Evolutionary conservation across 768 basidiomycete species (phyloP).

Genomic region (Symmetrospora coprosmae): DNA sequence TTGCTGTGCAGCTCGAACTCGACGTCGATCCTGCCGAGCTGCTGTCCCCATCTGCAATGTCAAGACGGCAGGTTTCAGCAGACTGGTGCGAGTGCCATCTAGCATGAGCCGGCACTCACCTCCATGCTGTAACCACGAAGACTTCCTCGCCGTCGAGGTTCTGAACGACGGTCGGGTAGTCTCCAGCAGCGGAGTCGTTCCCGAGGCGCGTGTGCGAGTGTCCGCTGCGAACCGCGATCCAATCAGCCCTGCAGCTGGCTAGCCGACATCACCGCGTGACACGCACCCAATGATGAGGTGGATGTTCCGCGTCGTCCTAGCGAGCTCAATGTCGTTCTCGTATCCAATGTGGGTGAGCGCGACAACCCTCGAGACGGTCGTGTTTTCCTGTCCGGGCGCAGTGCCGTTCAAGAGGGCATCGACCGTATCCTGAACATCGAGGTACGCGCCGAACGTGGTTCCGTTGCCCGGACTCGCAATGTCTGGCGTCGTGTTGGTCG

Average conservation of each 20-base stretch:
- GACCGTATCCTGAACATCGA: neutral
- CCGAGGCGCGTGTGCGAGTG: conserved; percentile 43
- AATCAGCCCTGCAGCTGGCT: neutral
- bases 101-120: neutral
- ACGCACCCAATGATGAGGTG: conserved; percentile 35
- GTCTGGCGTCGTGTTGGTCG: conserved; percentile 40
- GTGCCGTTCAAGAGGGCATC: neutral
- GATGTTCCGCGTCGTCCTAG: conserved; percentile 39
- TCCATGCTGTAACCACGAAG: conserved; percentile 42
- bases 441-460: neutral
- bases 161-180: conserved; percentile 42
- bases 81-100: too few species aligned
- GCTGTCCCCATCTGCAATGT: conserved; percentile 44
- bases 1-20: conserved; percentile 39
- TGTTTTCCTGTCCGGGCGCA: conserved; percentile 13
- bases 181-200: conserved; percentile 39
- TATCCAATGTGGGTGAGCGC: conserved; percentile 45
- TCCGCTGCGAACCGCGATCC: conserved; percentile 37
- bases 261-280: neutral
- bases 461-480: conserved; percentile 35
- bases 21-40: conserved; percentile 43
- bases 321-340: conserved; percentile 41
- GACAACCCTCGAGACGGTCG: conserved; percentile 40
- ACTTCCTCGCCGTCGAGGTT: conserved; percentile 44
- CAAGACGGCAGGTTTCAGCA: too few species aligned